Percentiles rank a stretch among this genome's conserved stretches.
Conservation (phyloP, 371 early-diverging fungal genomes). For the Capniomyces stellatus region DNA sequence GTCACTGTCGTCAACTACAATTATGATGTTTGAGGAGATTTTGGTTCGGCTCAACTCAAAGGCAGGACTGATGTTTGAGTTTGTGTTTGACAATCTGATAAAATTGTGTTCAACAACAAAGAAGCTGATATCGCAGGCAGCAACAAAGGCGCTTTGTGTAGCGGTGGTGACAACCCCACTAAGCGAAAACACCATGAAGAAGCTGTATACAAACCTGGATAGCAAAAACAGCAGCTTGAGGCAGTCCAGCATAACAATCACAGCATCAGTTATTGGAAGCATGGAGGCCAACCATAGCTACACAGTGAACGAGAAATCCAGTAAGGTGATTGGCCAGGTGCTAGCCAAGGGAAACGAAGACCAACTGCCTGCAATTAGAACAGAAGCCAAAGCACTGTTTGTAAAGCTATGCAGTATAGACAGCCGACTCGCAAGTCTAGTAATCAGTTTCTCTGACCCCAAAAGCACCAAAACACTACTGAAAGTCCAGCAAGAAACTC, state of each 20-base stretch:
- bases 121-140: conserved; percentile 21
- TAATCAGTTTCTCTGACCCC: neutral
- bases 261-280: neutral
- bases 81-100: conserved; percentile 16
- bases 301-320: neutral
- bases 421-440: conserved; percentile 6
- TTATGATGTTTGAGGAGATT: conserved; percentile 24
- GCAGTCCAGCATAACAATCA: neutral
- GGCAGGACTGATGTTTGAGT: conserved; percentile 10
- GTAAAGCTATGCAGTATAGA: conserved; percentile 14
- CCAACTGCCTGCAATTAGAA: conserved; percentile 18
- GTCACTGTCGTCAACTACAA: conserved; percentile 16
- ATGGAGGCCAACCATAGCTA: neutral
- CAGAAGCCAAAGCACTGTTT: conserved; percentile 19
- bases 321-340: neutral
- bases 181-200: conserved; percentile 13
- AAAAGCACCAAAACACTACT: neutral
- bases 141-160: conserved; percentile 11
- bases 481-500: neutral
- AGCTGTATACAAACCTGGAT: conserved; percentile 8
- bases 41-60: conserved; percentile 12
- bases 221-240: conserved; percentile 21
- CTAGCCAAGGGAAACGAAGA: conserved; percentile 9
- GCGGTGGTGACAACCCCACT: conserved; percentile 15
- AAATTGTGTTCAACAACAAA: conserved; percentile 24